phyloP scores from a whole-genome alignment of 306 rosid species.

The Hippophae tibetana region DNA sequence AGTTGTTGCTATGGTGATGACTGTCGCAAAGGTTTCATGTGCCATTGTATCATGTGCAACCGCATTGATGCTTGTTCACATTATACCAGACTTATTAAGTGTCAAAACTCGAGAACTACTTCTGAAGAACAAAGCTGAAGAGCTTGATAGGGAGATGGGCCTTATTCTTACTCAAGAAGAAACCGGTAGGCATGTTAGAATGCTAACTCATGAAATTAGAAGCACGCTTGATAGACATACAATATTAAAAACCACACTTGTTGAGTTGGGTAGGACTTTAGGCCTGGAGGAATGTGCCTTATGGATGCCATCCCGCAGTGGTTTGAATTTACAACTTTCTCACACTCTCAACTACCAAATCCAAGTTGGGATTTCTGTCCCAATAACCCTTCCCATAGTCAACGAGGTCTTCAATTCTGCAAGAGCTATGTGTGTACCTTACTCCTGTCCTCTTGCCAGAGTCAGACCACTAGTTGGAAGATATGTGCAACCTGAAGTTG shows the following conservation, averaged over 20 bases:
- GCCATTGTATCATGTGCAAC: constrained; percentile 90
- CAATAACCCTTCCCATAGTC: constrained; percentile 53
- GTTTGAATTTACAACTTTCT: constrained; percentile 59
- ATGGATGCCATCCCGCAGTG: constrained; percentile 90
- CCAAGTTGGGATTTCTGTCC: constrained; percentile 66
- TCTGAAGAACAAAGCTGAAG: constrained; percentile 78
- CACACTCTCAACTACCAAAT: constrained; percentile 59
- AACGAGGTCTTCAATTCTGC: constrained; percentile 66
- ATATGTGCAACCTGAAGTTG: constrained; percentile 67
- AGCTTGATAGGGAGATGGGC: constrained; percentile 94
- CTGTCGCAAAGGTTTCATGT: constrained; percentile 62
- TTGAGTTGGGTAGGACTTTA: constrained; percentile 84
- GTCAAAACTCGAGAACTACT: constrained; percentile 70
- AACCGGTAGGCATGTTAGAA: constrained; percentile 89
- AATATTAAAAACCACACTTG: constrained; percentile 81
- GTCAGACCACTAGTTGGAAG: constrained; percentile 65
- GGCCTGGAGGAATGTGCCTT: constrained; percentile 79
- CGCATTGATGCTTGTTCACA: constrained; percentile 88
- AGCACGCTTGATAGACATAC: constrained; percentile 86
- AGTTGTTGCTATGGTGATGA: constrained; percentile 72
- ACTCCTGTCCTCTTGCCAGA: constrained; percentile 63
- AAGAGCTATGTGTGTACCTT: constrained; percentile 57
- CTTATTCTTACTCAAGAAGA: constrained; percentile 85
- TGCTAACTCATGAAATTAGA: constrained; percentile 95
- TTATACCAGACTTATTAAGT: constrained; percentile 78